phyloP scores from a whole-genome alignment of 176 grass and related monocot genomes.

The Carex scoparia region DNA sequence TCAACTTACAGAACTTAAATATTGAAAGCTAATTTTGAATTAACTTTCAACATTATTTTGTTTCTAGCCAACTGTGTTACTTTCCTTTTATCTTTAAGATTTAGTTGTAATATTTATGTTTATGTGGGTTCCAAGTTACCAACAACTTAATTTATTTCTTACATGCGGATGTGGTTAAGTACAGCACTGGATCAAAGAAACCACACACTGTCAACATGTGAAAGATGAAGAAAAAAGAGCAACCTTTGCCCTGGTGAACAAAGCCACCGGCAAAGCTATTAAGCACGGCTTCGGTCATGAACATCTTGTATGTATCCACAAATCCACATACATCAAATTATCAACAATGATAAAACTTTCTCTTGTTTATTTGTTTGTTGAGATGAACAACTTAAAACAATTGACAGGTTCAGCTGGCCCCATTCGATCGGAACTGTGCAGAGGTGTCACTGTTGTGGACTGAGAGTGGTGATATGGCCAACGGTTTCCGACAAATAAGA shows the following conservation, averaged over 20 bases:
- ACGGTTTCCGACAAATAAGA: background rate
- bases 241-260: slow-evolving; percentile 62
- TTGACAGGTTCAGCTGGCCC: background rate
- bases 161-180: no score
- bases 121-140: no score
- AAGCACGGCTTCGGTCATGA: slow-evolving; percentile 53
- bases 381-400: no score
- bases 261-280: slow-evolving; percentile 62
- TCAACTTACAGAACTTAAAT: no score
- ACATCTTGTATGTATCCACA: slow-evolving; percentile 37
- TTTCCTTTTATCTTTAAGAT: no score
- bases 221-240: slow-evolving; percentile 60
- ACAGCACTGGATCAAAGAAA: slow-evolving; percentile 69
- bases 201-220: slow-evolving; percentile 40
- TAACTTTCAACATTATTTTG: no score
- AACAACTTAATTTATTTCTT: no score
- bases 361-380: background rate
- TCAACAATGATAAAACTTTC: background rate
- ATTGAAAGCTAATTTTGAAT: no score
- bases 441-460: background rate
- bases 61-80: no score
- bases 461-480: background rate
- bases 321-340: no score
- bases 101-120: background rate
- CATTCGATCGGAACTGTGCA: background rate